phyloP scores from a whole-genome alignment of 164 flowering plant genomes.

The Sextonia rubra region DNA sequence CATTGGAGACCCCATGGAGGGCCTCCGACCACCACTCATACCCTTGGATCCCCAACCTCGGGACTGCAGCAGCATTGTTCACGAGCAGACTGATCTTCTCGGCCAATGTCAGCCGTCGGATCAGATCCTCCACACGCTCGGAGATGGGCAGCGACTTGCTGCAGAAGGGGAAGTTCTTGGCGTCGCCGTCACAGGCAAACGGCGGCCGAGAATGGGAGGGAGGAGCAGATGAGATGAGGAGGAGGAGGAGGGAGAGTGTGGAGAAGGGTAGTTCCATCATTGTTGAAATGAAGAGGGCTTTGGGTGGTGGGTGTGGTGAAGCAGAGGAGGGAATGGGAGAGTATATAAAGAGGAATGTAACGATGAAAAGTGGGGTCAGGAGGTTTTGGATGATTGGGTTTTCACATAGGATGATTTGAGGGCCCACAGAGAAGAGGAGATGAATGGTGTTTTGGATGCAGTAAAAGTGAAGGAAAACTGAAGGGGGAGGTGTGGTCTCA shows the following conservation, averaged over 20 bases:
- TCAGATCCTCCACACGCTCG: constrained; percentile 56
- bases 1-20: constrained; percentile 83
- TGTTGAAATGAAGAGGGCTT: background rate
- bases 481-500: too few relatives aligned
- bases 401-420: too few relatives aligned
- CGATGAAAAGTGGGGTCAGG: too few relatives aligned
- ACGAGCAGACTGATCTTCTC: constrained; percentile 72
- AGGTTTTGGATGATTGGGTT: too few relatives aligned
- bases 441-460: too few relatives aligned
- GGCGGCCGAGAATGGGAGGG: constrained; percentile 24
- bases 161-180: constrained; percentile 54
- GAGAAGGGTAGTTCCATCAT: constrained; percentile 4
- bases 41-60: constrained; percentile 70
- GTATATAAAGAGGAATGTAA: background rate
- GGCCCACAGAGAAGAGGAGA: too few relatives aligned
- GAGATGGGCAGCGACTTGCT: constrained; percentile 19
- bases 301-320: background rate
- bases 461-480: too few relatives aligned
- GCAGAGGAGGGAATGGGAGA: background rate
- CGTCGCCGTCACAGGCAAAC: constrained; percentile 56
- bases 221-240: background rate
- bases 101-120: constrained; percentile 59
- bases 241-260: background rate
- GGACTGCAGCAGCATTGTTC: constrained; percentile 63
- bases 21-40: constrained; percentile 99